Percentiles rank a stretch among this genome's conserved stretches.
Evolutionary conservation across 306 rosid species (phyloP).

Genomic region (Vachellia pachyceras): DNA sequence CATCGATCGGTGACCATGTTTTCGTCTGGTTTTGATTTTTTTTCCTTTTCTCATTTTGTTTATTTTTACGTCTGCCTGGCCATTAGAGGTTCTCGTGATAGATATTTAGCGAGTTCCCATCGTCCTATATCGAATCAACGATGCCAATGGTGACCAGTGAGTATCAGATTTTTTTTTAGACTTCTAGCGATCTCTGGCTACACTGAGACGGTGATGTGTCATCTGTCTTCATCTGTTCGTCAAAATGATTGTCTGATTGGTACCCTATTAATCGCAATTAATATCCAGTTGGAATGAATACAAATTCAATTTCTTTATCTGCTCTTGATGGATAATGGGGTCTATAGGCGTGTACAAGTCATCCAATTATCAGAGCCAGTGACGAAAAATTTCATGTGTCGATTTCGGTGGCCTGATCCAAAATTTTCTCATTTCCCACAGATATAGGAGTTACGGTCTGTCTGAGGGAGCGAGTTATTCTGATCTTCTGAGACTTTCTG

Average conservation of each 20-base stretch:
- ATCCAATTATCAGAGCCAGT: not conserved
- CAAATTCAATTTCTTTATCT: slow-evolving; percentile 2
- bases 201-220: not conserved
- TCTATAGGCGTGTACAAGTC: not conserved
- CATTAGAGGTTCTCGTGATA: not conserved
- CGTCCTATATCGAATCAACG: not conserved
- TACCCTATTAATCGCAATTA: not conserved
- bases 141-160: not conserved
- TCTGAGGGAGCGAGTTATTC: not conserved
- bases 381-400: not conserved
- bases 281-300: not conserved
- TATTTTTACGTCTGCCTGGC: not conserved
- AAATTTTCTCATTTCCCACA: not conserved
- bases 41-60: not conserved
- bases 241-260: not conserved
- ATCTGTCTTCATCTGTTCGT: not conserved
- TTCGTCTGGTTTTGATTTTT: not conserved
- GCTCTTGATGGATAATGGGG: not conserved
- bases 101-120: slow-evolving; percentile 7
- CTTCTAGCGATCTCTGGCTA: slow-evolving; percentile 16
- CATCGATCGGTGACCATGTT: not conserved
- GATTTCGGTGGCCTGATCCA: not conserved
- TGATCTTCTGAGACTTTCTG: not conserved
- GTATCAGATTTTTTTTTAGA: slow-evolving; percentile 6
- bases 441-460: not conserved